A percentile compares a stretch with the other conserved stretches of the same genome.
Evolutionary conservation across 2,329 filamentous ascomycete genomes (phyloP).

Genomic region (Fusarium compactum): DNA sequence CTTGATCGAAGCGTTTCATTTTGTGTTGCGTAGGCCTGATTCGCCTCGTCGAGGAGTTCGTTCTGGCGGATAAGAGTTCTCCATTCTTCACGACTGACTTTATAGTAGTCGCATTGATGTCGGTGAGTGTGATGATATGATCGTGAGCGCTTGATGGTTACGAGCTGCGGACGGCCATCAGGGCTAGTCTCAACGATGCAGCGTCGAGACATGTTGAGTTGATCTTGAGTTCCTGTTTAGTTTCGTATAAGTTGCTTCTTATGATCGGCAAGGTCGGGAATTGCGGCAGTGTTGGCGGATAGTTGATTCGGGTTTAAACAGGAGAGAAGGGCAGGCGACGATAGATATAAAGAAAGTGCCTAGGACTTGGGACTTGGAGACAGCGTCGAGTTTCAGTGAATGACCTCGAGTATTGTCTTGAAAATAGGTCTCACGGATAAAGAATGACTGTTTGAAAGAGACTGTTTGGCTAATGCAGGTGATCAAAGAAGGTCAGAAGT

Average conservation of each 20-base stretch:
- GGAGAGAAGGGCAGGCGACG: conserved; percentile 9
- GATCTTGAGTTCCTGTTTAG: neutral
- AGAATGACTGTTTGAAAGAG: conserved; percentile 42
- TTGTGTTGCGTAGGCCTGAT: conserved; percentile 51
- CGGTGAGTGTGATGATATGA: conserved; percentile 52
- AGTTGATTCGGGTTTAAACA: neutral
- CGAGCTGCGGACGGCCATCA: conserved; percentile 53
- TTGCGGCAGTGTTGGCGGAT: conserved; percentile 5
- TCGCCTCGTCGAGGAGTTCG: conserved; percentile 52
- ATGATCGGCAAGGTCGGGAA: neutral
- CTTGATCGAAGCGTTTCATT: conserved; percentile 52
- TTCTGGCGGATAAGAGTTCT: conserved; percentile 54
- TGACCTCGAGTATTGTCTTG: conserved; percentile 44
- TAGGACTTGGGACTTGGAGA: conserved; percentile 9
- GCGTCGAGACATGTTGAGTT: conserved; percentile 51
- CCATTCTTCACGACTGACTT: conserved; percentile 54
- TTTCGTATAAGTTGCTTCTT: neutral
- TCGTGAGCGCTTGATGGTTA: conserved; percentile 56
- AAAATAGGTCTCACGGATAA: conserved; percentile 29
- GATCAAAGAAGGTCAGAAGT: conserved; percentile 47
- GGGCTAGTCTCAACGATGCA: conserved; percentile 54
- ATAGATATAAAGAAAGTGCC: conserved; percentile 26
- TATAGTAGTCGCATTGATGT: conserved; percentile 53
- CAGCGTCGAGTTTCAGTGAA: conserved; percentile 18
- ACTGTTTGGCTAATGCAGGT: conserved; percentile 45